These are phyloP conservation scores for Pestalotiopsis sp. DNA, from an alignment of 2,329 filamentous ascomycete species.

Conservation along the genomic window DNA sequence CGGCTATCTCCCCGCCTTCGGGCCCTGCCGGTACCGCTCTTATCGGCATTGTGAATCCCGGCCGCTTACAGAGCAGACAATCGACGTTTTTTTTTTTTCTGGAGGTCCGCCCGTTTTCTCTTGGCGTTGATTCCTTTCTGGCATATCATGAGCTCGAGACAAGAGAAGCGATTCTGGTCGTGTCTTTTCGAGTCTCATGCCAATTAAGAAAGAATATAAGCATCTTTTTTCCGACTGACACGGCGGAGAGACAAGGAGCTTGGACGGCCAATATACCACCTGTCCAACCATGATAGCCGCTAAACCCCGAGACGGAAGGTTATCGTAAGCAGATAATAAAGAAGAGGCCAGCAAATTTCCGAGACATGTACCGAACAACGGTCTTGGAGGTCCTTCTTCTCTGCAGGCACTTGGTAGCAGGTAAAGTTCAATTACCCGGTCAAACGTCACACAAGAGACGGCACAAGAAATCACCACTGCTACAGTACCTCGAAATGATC, in stretches of 20 bases:
- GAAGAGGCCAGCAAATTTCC: constrained; percentile 1
- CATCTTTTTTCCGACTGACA: not conserved
- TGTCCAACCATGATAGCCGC: not conserved
- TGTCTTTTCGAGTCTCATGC: not conserved
- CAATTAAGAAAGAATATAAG: not conserved
- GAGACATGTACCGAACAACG: not conserved
- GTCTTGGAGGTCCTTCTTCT: not conserved
- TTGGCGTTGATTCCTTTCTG: not conserved
- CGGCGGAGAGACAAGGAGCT: not conserved
- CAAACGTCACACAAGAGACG: not conserved
- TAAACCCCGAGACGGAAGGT: not conserved
- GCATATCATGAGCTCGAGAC: not conserved
- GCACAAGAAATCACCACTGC: not conserved
- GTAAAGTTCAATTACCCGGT: not conserved
- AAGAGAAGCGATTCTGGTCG: not conserved
- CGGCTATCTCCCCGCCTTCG: not conserved
- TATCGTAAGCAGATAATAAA: not conserved
- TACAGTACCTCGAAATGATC: not conserved
- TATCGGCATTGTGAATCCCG: not conserved
- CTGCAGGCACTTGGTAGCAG: not conserved
- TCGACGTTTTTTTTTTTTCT: not conserved
- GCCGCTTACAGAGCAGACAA: not conserved
- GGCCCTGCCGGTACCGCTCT: not conserved
- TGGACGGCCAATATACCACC: not conserved
- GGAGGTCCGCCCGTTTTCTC: not conserved